Base-by-base conservation (phyloP, 495 filamentous ascomycete species). In the Neurospora terricola region DNA sequence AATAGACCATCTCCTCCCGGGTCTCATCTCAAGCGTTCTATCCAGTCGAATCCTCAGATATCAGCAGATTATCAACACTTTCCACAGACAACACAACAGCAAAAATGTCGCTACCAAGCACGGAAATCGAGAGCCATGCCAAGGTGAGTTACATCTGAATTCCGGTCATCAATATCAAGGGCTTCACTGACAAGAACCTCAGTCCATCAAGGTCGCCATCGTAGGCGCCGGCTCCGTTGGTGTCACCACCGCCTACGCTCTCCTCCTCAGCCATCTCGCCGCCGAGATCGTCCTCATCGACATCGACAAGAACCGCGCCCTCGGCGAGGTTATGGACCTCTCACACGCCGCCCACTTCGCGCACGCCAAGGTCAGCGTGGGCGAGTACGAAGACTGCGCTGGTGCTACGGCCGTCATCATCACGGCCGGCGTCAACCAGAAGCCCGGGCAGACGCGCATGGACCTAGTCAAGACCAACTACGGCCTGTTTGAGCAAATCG, bases 321-420 rank as follows among this genome's bases (percentile, higher is more conserved):
- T 76, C 45, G 82, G 82, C 38, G 82, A 82, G 76, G 81, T 75
- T 23, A 82, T 82, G 38, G 81, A 82, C 45, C 75, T 84, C 30
- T 77, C 75, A 10, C 82, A 83, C 70, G 80, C 81, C 9, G 80
- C 79, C 1, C 81, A 82, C 48, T 78, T 77, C 36, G 78, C 81
- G 2, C 79, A 83, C 21, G 80, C 81, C 71, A 74, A 77, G 34
- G 77, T 80, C 4, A 78, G 78, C 8, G 78, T 80, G 7, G 73
- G 75, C 14, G 77, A 78, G 27, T 82, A 82, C 72, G 75, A 77
- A 21, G 82, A 80, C 72, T 81, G 82, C 72, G 76, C 85, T 12
- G 85, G 86, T 0, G 87, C 89, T 73, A 83, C 87, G 2, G 86
- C 86, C 14, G 87, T 90, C 76, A 82, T 87, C 37, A 89, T 90